Evolutionary conservation across 331 rosid species (phyloP).

Genomic region (Malus hybrid): DNA sequence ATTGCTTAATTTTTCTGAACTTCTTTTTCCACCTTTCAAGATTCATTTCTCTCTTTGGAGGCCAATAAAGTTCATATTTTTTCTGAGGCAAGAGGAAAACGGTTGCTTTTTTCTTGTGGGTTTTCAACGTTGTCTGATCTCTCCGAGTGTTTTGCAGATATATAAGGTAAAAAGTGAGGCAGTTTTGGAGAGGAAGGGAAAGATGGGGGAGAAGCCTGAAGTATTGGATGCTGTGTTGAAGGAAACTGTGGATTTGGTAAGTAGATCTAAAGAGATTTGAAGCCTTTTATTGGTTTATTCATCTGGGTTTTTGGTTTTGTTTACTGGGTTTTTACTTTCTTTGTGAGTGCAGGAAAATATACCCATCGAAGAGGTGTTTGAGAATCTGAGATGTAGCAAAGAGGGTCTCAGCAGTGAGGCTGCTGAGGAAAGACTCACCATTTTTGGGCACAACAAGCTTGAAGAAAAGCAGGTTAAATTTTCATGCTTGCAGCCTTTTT

Average conservation of each 20-base stretch:
- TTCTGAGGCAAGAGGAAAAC: background rate
- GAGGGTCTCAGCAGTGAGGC: slow-evolving; percentile 75
- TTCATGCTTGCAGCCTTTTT: background rate
- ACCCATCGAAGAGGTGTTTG: slow-evolving; percentile 92
- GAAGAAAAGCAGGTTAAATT: slow-evolving; percentile 69
- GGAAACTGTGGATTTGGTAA: slow-evolving; percentile 97
- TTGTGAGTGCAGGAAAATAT: slow-evolving; percentile 75
- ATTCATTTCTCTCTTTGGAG: background rate
- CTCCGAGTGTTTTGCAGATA: slow-evolving; percentile 30
- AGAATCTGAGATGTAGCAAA: slow-evolving; percentile 91
- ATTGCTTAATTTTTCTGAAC: background rate
- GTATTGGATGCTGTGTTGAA: slow-evolving; percentile 88
- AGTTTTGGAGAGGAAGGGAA: slow-evolving; percentile 6
- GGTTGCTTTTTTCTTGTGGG: slow-evolving; percentile 4
- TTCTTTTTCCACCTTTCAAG: slow-evolving; percentile 7
- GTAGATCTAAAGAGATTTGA: slow-evolving; percentile 44
- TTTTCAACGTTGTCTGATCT: slow-evolving; percentile 25
- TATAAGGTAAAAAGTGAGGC: slow-evolving; percentile 20
- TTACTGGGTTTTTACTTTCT: background rate
- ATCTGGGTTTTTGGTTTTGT: slow-evolving; percentile 5
- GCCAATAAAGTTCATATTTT: background rate
- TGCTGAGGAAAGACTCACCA: slow-evolving; percentile 78
- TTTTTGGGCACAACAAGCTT: slow-evolving; percentile 94
- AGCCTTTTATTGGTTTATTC: slow-evolving; percentile 3
- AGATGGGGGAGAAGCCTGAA: slow-evolving; percentile 73